Evolutionary conservation across 164 flowering plant genomes (phyloP), one percentile per base, ranked within the genome.

Genomic region (Vitis amurensis): DNA sequence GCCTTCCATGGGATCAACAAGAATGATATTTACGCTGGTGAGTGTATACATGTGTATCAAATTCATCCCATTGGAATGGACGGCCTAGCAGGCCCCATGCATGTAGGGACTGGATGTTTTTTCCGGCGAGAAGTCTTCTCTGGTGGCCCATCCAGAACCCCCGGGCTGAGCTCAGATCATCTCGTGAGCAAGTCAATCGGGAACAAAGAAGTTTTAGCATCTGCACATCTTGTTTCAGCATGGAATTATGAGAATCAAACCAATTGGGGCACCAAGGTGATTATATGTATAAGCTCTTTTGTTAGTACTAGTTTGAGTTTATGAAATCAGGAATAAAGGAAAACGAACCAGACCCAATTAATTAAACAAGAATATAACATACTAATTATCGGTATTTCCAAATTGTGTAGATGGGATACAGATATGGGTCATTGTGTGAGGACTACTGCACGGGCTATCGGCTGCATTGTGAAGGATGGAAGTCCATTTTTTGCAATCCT

Each of bases 391-490:
- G 44, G 6, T 6, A 3, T 37, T 37, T 37, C 7, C 44, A 37
- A 37, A 37, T 37, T 37, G 44, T 73, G 74, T 68, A 90, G 98
- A 69, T 91, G 59, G 98, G 97, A 0, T 87, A 90, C 61, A 74
- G 88, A 62, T 92, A 91, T 68, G 99, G 99, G 9, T 89, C 96
- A 0, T 68, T 91, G 44, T 31, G 80, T 80, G 0, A 98, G 93
- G 81, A 95, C 77, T 87, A 68, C 69, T 81, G 75, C 76, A 90
- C 97, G 0, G 97, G 99, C 9, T 91, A 80, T 69, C 70, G 73
- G 16, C 69, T 91, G 52, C 86, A 86, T 2, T 87, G 93, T 37
- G 86, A 91, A 65, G 98, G 99, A 30, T 95, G 99, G 99, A 78
- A 69, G 61, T 75, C 86, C 0, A 59, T 85, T 2, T 88, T 91